Evolutionary conservation across 352 stramenopile genomes (phyloP), one percentile per base, ranked within the genome.

Genomic region (Globisporangium acanthophoron): DNA sequence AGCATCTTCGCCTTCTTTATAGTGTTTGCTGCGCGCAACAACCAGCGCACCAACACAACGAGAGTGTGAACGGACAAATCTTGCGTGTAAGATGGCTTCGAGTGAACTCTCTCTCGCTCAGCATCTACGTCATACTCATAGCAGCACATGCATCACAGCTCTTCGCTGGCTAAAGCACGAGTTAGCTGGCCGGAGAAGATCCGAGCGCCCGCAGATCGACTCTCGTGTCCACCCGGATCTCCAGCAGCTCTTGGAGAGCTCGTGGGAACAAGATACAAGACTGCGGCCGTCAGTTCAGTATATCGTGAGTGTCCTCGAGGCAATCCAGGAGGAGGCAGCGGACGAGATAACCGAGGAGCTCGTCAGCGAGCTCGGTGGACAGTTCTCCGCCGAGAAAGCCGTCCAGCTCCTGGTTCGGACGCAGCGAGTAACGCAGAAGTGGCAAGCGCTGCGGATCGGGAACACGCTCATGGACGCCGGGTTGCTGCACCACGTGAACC

Each of bases 381-480:
- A 56, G 33, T 72, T 77, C 37, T 67, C 54, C 0, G 70, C 65
- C 2, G 63, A 71, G 35, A 59, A 61, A 29, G 57, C 69, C 29
- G 43, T 76, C 8, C 62, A 75, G 16, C 62, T 65, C 15, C 74
- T 85, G 69, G 59, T 76, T 47, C 62, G 80, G 18, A 49, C 71
- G n/a, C 40, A 21, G 16, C 40, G 40, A 8, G 40, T 21, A 5
- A 41, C 64, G 20, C 58, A 70, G 46, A 57, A 64, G 0, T 55
- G 67, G 13, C 54, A 61, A 43, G 63, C 65, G 3, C 47, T 85
- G 13, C 72, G 76, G 0, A 53, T 88, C 29, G 78, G 76, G 43
- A 81, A 78, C 20, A 68, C 68, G 21, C 55, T 88, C 1, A 87
- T 88, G 76, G 78, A 87, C 37, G 74, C 76, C 6, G 78, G 78